Evolutionary conservation across 139 green algal genomes (phyloP).

Genomic region (Coccomyxa sp.): DNA sequence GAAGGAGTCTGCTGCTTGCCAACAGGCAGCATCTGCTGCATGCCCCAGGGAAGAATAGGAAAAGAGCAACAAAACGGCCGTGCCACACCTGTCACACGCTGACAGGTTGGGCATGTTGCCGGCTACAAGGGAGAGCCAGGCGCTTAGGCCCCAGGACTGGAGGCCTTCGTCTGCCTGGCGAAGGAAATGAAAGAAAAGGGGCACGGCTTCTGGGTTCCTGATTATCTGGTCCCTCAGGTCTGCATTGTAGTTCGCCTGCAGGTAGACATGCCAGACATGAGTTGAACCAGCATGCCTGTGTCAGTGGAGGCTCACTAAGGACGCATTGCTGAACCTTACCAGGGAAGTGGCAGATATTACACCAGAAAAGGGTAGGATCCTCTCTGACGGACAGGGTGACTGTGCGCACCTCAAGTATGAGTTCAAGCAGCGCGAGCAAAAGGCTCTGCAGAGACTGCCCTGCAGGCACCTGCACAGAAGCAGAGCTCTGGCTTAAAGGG

Average conservation of each 20-base stretch:
- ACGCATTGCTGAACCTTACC: too few relatives aligned
- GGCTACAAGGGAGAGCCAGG: conserved; percentile 20
- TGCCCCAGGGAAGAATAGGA: too few relatives aligned
- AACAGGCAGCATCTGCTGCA: too few relatives aligned
- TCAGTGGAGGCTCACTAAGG: too few relatives aligned
- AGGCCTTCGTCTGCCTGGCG: neutral
- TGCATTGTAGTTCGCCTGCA: neutral
- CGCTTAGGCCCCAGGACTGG: conserved; percentile 27
- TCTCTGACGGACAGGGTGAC: neutral
- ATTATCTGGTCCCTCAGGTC: conserved; percentile 8
- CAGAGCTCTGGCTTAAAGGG: too few relatives aligned
- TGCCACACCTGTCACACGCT: conserved; percentile 25
- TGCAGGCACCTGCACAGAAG: neutral
- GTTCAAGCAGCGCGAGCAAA: conserved; percentile 11
- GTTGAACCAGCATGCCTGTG: too few relatives aligned
- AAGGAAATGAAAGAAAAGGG: conserved; percentile 27
- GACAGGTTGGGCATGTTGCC: conserved; percentile 33
- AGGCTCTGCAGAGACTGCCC: conserved; percentile 5
- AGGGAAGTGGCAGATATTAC: too few relatives aligned
- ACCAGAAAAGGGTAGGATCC: neutral
- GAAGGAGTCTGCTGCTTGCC: too few relatives aligned
- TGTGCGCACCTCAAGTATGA: conserved; percentile 22
- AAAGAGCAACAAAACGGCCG: too few relatives aligned
- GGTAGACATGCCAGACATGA: neutral
- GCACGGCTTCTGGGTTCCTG: conserved; percentile 27